These are phyloP conservation scores for Scheffersomyces stambukii DNA, from an alignment of 1,139 yeast genomes.

Conservation along the genomic window DNA sequence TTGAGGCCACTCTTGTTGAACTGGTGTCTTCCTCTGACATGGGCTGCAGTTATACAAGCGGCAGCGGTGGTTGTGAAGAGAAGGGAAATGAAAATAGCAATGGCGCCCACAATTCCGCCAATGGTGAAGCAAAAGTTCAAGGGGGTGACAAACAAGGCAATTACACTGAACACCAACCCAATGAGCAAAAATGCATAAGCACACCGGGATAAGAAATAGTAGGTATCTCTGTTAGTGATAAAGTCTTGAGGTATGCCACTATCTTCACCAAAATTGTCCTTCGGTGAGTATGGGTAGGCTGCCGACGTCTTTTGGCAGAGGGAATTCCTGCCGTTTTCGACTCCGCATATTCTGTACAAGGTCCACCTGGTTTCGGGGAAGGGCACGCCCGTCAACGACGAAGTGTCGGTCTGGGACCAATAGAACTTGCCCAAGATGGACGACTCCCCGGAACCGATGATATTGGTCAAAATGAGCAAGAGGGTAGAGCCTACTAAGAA, in stretches of 20 bases:
- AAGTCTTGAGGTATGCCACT: slow-evolving; percentile 48
- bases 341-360: slow-evolving; percentile 61
- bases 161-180: slow-evolving; percentile 51
- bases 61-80: slow-evolving; percentile 56
- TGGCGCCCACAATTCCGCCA: slow-evolving; percentile 22
- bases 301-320: slow-evolving; percentile 48
- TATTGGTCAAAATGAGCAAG: slow-evolving; percentile 55
- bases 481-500: slow-evolving; percentile 42
- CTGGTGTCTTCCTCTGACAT: slow-evolving; percentile 55
- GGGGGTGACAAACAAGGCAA: slow-evolving; percentile 33
- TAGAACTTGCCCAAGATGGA: slow-evolving; percentile 53
- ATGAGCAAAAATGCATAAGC: slow-evolving; percentile 66
- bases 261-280: slow-evolving; percentile 45
- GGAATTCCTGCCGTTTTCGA: slow-evolving; percentile 27
- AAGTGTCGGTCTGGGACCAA: slow-evolving; percentile 69
- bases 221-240: slow-evolving; percentile 39
- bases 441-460: slow-evolving; percentile 55
- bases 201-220: slow-evolving; percentile 61
- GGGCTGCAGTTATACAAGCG: slow-evolving; percentile 60
- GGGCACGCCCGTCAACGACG: slow-evolving; percentile 37
- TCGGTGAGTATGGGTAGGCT: slow-evolving; percentile 68
- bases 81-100: slow-evolving; percentile 36
- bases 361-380: slow-evolving; percentile 55
- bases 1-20: slow-evolving; percentile 45
- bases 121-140: slow-evolving; percentile 12